phyloP scores from a whole-genome alignment of 352 stramenopile species.

The Pythium phragmitis region DNA sequence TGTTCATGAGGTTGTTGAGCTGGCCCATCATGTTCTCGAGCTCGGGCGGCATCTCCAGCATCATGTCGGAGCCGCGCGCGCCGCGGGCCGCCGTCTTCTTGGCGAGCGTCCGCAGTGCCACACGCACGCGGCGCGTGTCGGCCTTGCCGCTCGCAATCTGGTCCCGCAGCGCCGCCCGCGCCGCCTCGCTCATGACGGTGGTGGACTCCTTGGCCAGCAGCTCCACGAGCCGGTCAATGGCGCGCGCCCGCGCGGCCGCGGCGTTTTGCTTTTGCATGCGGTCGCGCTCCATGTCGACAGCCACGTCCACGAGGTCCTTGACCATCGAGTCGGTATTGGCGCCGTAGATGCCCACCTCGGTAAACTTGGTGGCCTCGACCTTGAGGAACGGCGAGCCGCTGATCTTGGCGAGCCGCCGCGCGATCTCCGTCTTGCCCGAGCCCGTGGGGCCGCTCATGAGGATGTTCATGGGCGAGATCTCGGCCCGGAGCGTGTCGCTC shows the following conservation, averaged over 20 bases:
- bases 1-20: conserved; percentile 64
- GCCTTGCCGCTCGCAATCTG: conserved; percentile 58
- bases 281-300: conserved; percentile 89
- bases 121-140: conserved; percentile 49
- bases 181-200: conserved; percentile 34
- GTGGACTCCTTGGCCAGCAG: conserved; percentile 40
- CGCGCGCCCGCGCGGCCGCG: conserved; percentile 79
- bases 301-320: conserved; percentile 96
- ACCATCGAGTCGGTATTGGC: conserved; percentile 99
- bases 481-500: conserved; percentile 74
- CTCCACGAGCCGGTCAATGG: conserved; percentile 91
- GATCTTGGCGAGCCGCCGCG: conserved; percentile 95
- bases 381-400: conserved; percentile 98
- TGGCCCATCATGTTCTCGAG: conserved; percentile 84
- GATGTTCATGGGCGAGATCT: conserved; percentile 99
- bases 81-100: conserved; percentile 17
- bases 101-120: conserved; percentile 34
- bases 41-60: conserved; percentile 18
- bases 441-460: conserved; percentile 99
- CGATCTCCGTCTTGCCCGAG: conserved; percentile 98
- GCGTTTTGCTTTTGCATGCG: conserved; percentile 80
- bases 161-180: conserved; percentile 48
- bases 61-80: no score
- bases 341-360: conserved; percentile 98
- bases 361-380: conserved; percentile 99